These are phyloP conservation scores for Exophiala phaeomuriformis DNA, from an alignment of 2,329 filamentous ascomycete species.

Conservation along the genomic window DNA sequence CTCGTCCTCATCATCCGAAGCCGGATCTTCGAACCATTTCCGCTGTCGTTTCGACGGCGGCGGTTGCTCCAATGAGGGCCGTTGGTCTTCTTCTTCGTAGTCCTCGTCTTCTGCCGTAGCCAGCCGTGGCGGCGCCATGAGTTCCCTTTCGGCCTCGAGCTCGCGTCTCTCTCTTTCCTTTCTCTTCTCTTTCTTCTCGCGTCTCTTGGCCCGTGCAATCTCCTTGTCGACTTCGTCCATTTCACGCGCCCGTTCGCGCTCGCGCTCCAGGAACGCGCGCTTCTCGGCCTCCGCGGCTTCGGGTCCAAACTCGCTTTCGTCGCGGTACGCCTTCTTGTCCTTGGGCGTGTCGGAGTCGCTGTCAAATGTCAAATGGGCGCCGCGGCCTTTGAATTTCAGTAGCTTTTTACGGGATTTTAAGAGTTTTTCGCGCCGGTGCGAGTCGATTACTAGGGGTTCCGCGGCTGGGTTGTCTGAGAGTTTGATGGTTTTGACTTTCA, in stretches of 20 bases:
- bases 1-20: conserved; percentile 28
- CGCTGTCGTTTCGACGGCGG: conserved; percentile 33
- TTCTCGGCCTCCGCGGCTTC: conserved; percentile 67
- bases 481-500: conserved; percentile 44
- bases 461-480: conserved; percentile 48
- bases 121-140: conserved; percentile 26
- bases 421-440: conserved; percentile 91
- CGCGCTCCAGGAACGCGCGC: conserved; percentile 62
- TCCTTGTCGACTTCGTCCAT: conserved; percentile 80
- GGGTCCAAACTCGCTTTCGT: conserved; percentile 71
- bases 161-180: conserved; percentile 28
- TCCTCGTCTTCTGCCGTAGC: conserved; percentile 18
- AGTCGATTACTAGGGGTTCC: conserved; percentile 76
- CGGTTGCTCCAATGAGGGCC: conserved; percentile 4
- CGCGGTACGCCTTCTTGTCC: conserved; percentile 78
- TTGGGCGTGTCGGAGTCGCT: conserved; percentile 59
- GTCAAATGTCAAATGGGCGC: conserved; percentile 79
- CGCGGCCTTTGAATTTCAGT: conserved; percentile 79
- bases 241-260: conserved; percentile 61
- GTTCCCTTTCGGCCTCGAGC: conserved; percentile 32
- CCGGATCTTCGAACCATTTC: conserved; percentile 33
- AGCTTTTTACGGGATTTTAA: conserved; percentile 91
- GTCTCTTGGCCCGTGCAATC: conserved; percentile 64
- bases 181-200: conserved; percentile 43
- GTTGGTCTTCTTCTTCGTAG: conserved; percentile 1